Conservation (phyloP, 768 basidiomycete species). For the Tricholoma sp. region DNA sequence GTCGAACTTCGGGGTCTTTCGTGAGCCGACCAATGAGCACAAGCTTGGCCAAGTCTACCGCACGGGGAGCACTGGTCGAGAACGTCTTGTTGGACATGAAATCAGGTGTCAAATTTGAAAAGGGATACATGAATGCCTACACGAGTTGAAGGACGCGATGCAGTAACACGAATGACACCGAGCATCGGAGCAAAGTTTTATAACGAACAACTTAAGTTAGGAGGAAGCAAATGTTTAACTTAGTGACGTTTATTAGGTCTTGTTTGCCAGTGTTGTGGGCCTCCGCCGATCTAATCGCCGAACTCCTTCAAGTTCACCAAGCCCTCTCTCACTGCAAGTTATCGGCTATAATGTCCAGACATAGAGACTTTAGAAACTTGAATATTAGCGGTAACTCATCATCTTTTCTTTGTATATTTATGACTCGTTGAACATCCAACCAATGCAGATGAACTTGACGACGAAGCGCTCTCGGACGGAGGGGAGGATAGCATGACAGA, state of each 20-base stretch:
- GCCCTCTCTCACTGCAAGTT: too few species aligned
- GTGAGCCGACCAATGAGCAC: constrained; percentile 71
- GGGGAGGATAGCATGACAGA: constrained; percentile 77
- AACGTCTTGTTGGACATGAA: constrained; percentile 44
- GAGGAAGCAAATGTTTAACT: constrained; percentile 10
- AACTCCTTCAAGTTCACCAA: too few species aligned
- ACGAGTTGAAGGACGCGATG: constrained; percentile 38
- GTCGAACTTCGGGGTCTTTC: constrained; percentile 63
- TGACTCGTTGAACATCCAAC: not conserved
- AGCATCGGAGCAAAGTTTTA: constrained; percentile 38
- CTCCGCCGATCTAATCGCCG: too few species aligned
- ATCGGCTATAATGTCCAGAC: constrained; percentile 69
- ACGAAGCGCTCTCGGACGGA: constrained; percentile 72
- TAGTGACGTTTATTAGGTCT: too few species aligned
- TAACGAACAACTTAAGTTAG: not conserved
- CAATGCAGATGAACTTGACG: constrained; percentile 77
- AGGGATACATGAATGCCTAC: constrained; percentile 31
- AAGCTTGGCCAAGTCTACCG: constrained; percentile 68
- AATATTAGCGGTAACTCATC: constrained; percentile 58
- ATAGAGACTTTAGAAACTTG: constrained; percentile 83
- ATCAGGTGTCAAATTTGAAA: not conserved
- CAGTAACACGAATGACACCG: constrained; percentile 39
- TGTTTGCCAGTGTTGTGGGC: constrained; percentile 10
- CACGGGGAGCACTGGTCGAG: constrained; percentile 50
- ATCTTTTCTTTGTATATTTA: not conserved